Evolutionary conservation across 2,329 filamentous ascomycete genomes (phyloP).

Genomic region (Aspergillus brasiliensis): DNA sequence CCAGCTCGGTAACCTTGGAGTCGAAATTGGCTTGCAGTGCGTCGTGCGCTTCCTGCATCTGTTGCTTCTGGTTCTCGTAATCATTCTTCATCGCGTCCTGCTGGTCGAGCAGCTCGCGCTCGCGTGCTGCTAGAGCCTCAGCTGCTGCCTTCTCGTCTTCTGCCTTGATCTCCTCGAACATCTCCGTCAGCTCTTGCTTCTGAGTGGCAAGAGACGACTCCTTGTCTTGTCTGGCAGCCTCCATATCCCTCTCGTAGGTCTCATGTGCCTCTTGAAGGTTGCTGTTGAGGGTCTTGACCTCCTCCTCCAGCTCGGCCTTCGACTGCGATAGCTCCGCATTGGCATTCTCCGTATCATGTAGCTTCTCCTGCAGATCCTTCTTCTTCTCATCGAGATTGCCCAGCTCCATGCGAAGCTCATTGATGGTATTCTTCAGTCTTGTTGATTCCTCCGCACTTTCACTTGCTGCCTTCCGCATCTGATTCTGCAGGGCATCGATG

Average conservation of each 20-base stretch:
- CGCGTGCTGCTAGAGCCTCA: conserved; percentile 39
- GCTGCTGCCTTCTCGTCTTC: conserved; percentile 45
- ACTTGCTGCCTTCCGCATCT: conserved; percentile 52
- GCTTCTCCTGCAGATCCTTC: conserved; percentile 52
- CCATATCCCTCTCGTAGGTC: conserved; percentile 45
- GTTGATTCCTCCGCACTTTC: conserved; percentile 53
- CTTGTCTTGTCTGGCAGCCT: conserved; percentile 36
- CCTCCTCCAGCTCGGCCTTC: conserved; percentile 48
- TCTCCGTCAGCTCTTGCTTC: conserved; percentile 49
- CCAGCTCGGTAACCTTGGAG: conserved; percentile 36
- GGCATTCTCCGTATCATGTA: conserved; percentile 47
- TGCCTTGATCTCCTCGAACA: conserved; percentile 50
- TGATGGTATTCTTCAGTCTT: conserved; percentile 46
- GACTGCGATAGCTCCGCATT: conserved; percentile 48
- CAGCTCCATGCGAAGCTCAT: conserved; percentile 54
- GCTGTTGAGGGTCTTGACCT: conserved; percentile 41
- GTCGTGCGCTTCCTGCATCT: conserved; percentile 40
- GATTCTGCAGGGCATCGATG: conserved; percentile 54
- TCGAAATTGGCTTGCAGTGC: conserved; percentile 41
- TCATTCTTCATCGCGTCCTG: conserved; percentile 37
- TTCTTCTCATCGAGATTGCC: conserved; percentile 54
- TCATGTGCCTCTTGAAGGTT: conserved; percentile 46
- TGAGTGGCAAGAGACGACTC: conserved; percentile 42
- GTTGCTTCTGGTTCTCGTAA: conserved; percentile 42
- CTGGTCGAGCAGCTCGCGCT: conserved; percentile 48